Percentiles rank a stretch among this genome's conserved stretches.
Conservation (phyloP, 1,139 yeast genomes). For the Geotrichum europaeum region DNA sequence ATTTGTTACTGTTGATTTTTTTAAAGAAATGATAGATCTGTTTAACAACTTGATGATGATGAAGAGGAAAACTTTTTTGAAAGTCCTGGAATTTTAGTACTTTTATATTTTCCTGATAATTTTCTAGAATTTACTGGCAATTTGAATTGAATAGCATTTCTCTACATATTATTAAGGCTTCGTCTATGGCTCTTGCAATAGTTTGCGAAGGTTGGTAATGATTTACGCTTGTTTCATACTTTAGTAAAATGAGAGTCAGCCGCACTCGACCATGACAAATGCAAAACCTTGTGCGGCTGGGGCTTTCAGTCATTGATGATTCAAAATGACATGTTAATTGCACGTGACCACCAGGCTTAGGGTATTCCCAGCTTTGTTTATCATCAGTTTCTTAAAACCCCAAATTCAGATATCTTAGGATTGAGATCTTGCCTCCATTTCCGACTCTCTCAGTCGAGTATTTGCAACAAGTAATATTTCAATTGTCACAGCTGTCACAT, state of each 20-base stretch:
- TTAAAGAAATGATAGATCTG: not conserved
- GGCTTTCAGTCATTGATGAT: not conserved
- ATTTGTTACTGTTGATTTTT: not conserved
- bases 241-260: not conserved
- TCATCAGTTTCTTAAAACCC: no score
- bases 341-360: no score
- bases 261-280: not conserved
- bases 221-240: not conserved
- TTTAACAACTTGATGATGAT: not conserved
- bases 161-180: not conserved
- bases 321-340: not conserved
- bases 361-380: no score
- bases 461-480: no score
- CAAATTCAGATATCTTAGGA: no score
- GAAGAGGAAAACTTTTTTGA: not conserved
- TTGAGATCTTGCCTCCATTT: no score
- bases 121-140: not conserved
- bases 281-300: not conserved
- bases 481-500: not conserved
- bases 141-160: not conserved
- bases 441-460: not conserved
- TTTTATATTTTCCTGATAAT: not conserved
- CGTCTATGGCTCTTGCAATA: not conserved
- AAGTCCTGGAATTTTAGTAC: not conserved
- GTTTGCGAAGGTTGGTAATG: not conserved